phyloP scores from a whole-genome alignment of 176 grass and related monocot species.

The Eragrostis curvula region DNA sequence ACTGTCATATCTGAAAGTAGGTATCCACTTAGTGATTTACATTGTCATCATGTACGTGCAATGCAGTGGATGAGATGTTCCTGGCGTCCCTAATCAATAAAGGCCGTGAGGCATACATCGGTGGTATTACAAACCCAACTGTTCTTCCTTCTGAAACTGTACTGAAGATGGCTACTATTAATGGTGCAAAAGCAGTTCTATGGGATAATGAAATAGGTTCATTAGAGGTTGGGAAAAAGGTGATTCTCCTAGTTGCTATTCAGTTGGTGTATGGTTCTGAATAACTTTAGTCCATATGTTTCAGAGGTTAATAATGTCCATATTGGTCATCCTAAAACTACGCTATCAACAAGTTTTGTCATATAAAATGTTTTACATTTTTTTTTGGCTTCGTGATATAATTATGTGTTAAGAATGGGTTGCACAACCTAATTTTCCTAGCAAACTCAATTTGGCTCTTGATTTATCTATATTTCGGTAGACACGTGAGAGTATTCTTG shows the following conservation, averaged over 20 bases:
- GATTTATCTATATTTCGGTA: constrained; percentile 8
- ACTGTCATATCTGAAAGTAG: constrained; percentile 4
- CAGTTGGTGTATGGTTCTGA: constrained; percentile 9
- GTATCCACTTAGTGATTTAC: constrained; percentile 8
- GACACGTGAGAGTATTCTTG: neutral
- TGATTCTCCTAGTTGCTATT: constrained; percentile 39
- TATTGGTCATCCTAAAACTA: constrained; percentile 6
- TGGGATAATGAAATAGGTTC: constrained; percentile 97
- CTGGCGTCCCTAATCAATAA: constrained; percentile 94
- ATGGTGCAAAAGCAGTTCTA: constrained; percentile 86
- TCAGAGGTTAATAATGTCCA: neutral
- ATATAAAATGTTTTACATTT: neutral
- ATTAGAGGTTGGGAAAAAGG: constrained; percentile 87
- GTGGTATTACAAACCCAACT: constrained; percentile 80
- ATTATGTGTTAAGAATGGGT: neutral
- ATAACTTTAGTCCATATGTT: neutral
- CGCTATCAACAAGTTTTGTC: neutral
- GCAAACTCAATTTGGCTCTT: neutral
- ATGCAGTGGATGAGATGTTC: constrained; percentile 97
- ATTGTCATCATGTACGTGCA: neutral
- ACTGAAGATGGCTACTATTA: constrained; percentile 82
- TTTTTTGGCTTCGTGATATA: neutral
- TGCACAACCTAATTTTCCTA: neutral
- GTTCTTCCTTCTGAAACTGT: constrained; percentile 71
- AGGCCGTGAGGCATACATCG: constrained; percentile 79